A percentile compares a stretch with the other conserved stretches of the same genome.
Conservation (phyloP, 441 rosid species). For the Populus hybrid region DNA sequence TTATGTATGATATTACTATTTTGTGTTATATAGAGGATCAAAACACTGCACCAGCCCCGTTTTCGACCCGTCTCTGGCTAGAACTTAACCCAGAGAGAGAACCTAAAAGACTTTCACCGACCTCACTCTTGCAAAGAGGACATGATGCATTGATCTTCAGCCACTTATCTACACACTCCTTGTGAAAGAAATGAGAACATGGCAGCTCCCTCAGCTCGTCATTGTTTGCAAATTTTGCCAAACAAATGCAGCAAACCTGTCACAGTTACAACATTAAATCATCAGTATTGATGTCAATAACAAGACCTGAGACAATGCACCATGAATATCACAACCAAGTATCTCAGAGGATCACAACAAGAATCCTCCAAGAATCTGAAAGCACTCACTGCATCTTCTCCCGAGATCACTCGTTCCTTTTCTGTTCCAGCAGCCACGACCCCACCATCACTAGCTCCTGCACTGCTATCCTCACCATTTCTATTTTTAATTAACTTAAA, state of each 20-base stretch:
- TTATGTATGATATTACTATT: slow-evolving; percentile 10
- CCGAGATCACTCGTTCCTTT: slow-evolving; percentile 73
- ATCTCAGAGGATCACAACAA: neutral
- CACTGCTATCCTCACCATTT: slow-evolving; percentile 42
- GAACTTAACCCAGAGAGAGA: slow-evolving; percentile 36
- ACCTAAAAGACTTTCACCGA: slow-evolving; percentile 59
- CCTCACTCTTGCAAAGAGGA: slow-evolving; percentile 93
- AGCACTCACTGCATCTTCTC: slow-evolving; percentile 88
- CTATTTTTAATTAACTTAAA: slow-evolving; percentile 65
- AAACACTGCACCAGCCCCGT: slow-evolving; percentile 30
- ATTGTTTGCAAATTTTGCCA: slow-evolving; percentile 83
- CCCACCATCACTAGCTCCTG: slow-evolving; percentile 67
- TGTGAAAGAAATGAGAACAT: slow-evolving; percentile 86
- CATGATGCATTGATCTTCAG: slow-evolving; percentile 89
- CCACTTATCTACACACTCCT: slow-evolving; percentile 97
- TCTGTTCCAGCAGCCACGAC: slow-evolving; percentile 93
- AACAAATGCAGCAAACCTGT: slow-evolving; percentile 96
- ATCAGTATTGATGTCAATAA: neutral
- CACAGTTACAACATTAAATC: neutral
- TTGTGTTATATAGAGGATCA: slow-evolving; percentile 18
- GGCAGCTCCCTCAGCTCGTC: slow-evolving; percentile 92
- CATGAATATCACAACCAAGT: neutral
- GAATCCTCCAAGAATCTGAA: neutral
- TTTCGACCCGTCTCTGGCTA: slow-evolving; percentile 32
- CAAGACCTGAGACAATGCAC: too few relatives aligned